These are phyloP conservation scores for Sextonia rubra DNA, from an alignment of 164 flowering plant genomes.

Conservation along the genomic window DNA sequence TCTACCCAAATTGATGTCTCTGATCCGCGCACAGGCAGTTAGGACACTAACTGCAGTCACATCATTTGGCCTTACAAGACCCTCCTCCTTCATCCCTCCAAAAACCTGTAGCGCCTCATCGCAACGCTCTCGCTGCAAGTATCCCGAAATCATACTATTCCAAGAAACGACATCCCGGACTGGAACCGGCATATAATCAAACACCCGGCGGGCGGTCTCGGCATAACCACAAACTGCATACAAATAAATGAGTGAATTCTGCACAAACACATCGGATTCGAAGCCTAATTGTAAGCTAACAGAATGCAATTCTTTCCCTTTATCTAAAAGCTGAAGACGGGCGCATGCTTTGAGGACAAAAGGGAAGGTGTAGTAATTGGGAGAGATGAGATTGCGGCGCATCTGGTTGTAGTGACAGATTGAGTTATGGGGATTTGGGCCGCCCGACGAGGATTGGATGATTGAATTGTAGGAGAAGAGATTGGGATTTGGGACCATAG, in stretches of 20 bases:
- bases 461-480: conserved; percentile 24
- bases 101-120: conserved; percentile 22
- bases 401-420: conserved; percentile 22
- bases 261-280: conserved; percentile 25
- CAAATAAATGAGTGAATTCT: conserved; percentile 28
- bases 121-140: conserved; percentile 14
- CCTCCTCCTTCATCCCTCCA: conserved; percentile 10
- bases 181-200: conserved; percentile 18
- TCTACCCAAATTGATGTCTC: conserved; percentile 19
- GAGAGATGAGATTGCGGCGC: conserved; percentile 16
- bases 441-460: conserved; percentile 17
- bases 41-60: conserved; percentile 22
- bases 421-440: conserved; percentile 15
- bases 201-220: conserved; percentile 17
- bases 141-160: conserved; percentile 34
- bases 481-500: conserved; percentile 17
- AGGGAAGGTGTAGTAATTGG: conserved; percentile 31
- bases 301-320: conserved; percentile 23
- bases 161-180: conserved; percentile 28
- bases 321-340: conserved; percentile 7
- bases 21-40: conserved; percentile 24
- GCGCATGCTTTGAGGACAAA: conserved; percentile 26
- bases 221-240: conserved; percentile 19
- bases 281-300: conserved; percentile 19
- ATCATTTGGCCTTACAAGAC: conserved; percentile 16